These are phyloP conservation scores for Suillus americanus DNA, from an alignment of 768 basidiomycete genomes.

Conservation along the genomic window DNA sequence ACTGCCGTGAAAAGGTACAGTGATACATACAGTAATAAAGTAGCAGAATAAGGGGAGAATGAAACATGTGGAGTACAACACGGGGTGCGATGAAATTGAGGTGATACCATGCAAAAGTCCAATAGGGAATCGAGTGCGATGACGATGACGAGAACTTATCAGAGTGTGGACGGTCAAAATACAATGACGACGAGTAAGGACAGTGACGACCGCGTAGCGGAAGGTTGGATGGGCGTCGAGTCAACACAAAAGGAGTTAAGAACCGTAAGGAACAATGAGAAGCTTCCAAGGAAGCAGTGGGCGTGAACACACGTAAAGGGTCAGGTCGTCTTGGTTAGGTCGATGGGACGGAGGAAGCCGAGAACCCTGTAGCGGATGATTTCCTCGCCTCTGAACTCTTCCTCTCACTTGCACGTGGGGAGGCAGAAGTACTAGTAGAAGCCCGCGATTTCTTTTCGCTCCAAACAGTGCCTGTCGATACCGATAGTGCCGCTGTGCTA, in stretches of 20 bases:
- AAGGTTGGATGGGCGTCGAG: not conserved
- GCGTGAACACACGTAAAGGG: not conserved
- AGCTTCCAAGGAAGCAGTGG: not conserved
- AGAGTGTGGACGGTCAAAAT: not conserved
- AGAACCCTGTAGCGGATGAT: not conserved
- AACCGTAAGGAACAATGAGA: not conserved
- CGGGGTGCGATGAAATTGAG: not conserved
- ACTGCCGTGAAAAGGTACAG: not conserved
- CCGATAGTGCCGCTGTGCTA: conserved; percentile 29
- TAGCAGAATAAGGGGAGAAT: not conserved
- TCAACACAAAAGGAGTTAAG: conserved; percentile 1
- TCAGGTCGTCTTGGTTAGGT: not conserved
- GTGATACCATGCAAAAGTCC: conserved; percentile 1
- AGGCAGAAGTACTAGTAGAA: not conserved
- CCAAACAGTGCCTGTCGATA: conserved; percentile 1
- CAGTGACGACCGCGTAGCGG: not conserved
- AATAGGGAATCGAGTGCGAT: not conserved
- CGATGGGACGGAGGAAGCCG: not conserved
- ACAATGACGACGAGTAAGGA: conserved; percentile 3
- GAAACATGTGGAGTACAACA: not conserved
- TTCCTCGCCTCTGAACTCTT: not conserved
- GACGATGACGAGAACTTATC: not conserved
- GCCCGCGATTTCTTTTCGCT: not conserved
- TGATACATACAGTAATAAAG: not conserved
- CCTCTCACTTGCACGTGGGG: not conserved